phyloP scores from a whole-genome alignment of 371 early-diverging fungal species.

The Apophysomyces trapeziformis region DNA sequence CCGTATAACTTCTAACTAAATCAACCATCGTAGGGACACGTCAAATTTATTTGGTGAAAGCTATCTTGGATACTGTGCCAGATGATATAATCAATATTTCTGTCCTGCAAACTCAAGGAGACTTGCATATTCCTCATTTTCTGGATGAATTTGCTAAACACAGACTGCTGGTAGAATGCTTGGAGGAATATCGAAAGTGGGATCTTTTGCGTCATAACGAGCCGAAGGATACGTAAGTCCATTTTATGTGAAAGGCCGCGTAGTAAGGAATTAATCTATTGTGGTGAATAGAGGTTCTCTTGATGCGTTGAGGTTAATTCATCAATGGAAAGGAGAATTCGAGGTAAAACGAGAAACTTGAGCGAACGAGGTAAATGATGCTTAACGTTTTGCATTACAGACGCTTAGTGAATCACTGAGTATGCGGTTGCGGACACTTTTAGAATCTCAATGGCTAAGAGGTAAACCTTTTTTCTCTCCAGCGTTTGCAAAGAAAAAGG shows the following conservation, averaged over 20 bases:
- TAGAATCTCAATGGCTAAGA: neutral
- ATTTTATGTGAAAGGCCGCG: neutral
- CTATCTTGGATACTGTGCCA: neutral
- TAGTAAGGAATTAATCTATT: neutral
- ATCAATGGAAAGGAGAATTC: neutral
- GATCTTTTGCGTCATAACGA: neutral
- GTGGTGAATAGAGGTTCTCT: neutral
- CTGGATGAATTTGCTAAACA: constrained; percentile 1
- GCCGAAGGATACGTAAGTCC: neutral
- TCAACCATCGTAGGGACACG: neutral
- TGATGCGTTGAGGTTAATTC: neutral
- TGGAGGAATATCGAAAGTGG: neutral
- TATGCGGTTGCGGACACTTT: neutral
- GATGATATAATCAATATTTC: neutral
- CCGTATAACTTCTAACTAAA: neutral
- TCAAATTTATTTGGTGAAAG: neutral
- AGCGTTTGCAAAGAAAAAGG: neutral
- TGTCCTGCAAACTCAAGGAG: neutral
- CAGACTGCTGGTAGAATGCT: neutral
- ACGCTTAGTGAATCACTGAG: neutral
- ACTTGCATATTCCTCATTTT: neutral
- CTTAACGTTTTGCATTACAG: neutral
- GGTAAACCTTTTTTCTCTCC: neutral
- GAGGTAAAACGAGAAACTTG: neutral
- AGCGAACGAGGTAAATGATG: neutral